Conservation (phyloP, 2,329 filamentous ascomycete genomes). For the Waltergamsia citrina region DNA sequence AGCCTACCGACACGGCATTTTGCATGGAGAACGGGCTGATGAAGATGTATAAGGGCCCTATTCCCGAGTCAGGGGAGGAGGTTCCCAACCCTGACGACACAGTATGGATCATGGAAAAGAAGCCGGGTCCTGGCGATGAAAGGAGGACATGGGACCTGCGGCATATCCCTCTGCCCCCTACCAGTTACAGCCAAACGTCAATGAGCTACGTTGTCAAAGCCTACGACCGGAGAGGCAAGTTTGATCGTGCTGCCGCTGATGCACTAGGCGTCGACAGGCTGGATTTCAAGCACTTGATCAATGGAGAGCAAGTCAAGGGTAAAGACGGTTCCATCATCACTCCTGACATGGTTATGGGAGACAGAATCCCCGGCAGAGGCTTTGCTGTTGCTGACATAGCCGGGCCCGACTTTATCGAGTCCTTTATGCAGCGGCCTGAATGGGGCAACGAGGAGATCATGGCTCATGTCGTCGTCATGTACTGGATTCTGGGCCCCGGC, state of each 20-base stretch:
- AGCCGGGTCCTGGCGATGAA: neutral
- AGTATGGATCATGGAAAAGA: constrained; percentile 16
- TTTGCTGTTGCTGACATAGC: constrained; percentile 77
- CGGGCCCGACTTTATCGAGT: constrained; percentile 56
- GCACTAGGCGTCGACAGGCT: constrained; percentile 50
- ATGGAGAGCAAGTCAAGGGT: constrained; percentile 53
- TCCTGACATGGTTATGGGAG: constrained; percentile 77
- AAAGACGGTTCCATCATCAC: constrained; percentile 61
- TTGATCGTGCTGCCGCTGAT: constrained; percentile 56
- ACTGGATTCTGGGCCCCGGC: constrained; percentile 73
- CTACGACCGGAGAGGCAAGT: constrained; percentile 70
- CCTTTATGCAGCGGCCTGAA: constrained; percentile 62
- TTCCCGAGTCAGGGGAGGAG: constrained; percentile 9
- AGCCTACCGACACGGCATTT: constrained; percentile 34
- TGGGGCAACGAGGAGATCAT: constrained; percentile 59
- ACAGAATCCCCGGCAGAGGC: constrained; percentile 57
- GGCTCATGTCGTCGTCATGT: constrained; percentile 54
- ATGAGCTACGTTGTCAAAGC: constrained; percentile 82
- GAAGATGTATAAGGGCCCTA: constrained; percentile 60
- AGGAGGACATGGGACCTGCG: neutral
- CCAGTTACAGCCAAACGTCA: constrained; percentile 54
- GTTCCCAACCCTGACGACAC: constrained; percentile 11
- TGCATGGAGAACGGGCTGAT: constrained; percentile 54
- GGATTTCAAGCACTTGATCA: constrained; percentile 51
- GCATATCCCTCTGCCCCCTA: constrained; percentile 40